phyloP scores from a whole-genome alignment of 2,329 filamentous ascomycete genomes.

The Alternaria ethzedia region DNA sequence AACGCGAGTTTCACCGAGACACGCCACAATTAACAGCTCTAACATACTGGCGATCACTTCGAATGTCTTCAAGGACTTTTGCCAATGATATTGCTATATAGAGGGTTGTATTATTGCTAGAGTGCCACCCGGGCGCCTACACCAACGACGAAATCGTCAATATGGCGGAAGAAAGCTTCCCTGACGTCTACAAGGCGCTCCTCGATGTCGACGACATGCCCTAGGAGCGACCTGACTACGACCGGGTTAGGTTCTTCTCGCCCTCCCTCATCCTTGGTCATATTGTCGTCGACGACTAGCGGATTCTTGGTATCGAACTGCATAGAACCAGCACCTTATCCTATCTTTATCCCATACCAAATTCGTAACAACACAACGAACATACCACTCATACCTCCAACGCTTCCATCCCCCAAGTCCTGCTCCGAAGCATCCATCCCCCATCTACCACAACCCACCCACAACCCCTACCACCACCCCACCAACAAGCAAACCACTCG shows the following conservation, averaged over 20 bases:
- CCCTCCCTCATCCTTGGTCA: background rate
- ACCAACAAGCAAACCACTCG: background rate
- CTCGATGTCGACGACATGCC: background rate
- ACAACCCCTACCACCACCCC: background rate
- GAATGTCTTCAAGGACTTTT: too few relatives aligned
- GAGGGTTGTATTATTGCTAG: too few relatives aligned
- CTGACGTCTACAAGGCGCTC: background rate
- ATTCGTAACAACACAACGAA: rapidly evolving
- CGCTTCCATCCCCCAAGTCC: too few relatives aligned
- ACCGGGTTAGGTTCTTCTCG: background rate
- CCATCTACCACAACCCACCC: background rate
- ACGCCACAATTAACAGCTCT: background rate
- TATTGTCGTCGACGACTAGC: background rate
- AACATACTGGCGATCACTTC: background rate
- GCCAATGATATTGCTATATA: too few relatives aligned
- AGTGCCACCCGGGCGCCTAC: background rate
- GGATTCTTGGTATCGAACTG: too few relatives aligned
- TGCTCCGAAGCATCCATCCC: too few relatives aligned
- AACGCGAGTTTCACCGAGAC: background rate
- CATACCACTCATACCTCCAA: background rate
- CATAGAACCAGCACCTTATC: too few relatives aligned
- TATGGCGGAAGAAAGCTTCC: background rate
- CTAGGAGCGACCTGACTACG: background rate
- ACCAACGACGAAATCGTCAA: background rate
- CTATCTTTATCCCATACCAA: background rate